Percentiles rank a stretch among this genome's conserved stretches.
phyloP scores from a whole-genome alignment of 2,329 filamentous ascomycete genomes.

The Coleophoma crateriformis region DNA sequence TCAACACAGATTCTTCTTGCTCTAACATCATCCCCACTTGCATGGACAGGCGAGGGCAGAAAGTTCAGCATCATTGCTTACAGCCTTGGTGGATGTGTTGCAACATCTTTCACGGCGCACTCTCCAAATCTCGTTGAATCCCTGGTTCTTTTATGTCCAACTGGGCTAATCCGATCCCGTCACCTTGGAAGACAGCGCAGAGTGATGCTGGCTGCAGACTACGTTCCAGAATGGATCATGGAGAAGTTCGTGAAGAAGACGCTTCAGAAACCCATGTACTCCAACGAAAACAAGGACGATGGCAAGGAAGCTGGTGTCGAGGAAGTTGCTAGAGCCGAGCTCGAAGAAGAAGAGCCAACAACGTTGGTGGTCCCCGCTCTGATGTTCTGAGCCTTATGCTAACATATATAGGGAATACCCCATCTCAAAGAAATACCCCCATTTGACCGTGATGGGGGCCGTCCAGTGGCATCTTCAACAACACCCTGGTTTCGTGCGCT shows the following conservation, averaged over 20 bases:
- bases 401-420: neutral
- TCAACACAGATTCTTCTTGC: slow-evolving; percentile 57
- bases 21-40: slow-evolving; percentile 51
- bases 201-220: neutral
- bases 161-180: slow-evolving; percentile 60
- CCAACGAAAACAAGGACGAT: neutral
- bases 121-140: slow-evolving; percentile 62
- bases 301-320: neutral
- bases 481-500: slow-evolving; percentile 50
- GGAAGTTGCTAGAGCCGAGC: neutral
- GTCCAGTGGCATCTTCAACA: slow-evolving; percentile 51
- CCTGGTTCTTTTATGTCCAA: slow-evolving; percentile 70
- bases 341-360: neutral
- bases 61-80: slow-evolving; percentile 70
- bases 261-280: neutral
- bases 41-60: slow-evolving; percentile 42
- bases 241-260: neutral
- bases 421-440: neutral
- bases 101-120: slow-evolving; percentile 61
- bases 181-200: slow-evolving; percentile 31
- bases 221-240: neutral
- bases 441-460: slow-evolving; percentile 3
- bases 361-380: neutral
- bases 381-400: neutral
- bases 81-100: slow-evolving; percentile 70